Evolutionary conservation across 2,329 filamentous ascomycete species (phyloP).

Genomic region (Diatrype stigma): DNA sequence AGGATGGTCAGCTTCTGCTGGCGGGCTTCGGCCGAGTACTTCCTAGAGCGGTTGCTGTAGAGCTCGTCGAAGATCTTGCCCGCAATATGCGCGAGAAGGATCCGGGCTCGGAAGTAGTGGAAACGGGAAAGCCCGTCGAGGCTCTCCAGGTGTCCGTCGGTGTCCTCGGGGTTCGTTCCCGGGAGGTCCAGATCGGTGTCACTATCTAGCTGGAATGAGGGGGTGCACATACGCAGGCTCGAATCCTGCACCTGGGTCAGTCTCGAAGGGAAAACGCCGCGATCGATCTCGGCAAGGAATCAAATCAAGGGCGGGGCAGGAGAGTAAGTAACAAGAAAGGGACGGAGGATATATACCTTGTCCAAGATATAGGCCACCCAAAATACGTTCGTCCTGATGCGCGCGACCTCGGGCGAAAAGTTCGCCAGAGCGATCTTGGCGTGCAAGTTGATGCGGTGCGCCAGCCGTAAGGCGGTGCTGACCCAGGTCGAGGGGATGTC

Average conservation of each 20-base stretch:
- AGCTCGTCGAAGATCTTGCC: slow-evolving; percentile 38
- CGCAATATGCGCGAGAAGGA: slow-evolving; percentile 37
- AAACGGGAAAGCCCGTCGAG: slow-evolving; percentile 29
- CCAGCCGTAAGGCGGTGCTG: slow-evolving; percentile 34
- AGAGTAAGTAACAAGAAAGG: too few relatives aligned
- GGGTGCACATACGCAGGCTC: slow-evolving; percentile 31
- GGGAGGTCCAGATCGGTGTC: slow-evolving; percentile 39
- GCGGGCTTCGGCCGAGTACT: slow-evolving; percentile 22
- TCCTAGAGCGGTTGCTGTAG: slow-evolving; percentile 26
- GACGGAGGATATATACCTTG: slow-evolving; percentile 28
- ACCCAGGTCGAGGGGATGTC: slow-evolving; percentile 35
- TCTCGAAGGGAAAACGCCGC: background rate
- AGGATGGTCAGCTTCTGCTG: slow-evolving; percentile 22
- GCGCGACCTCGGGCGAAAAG: slow-evolving; percentile 25
- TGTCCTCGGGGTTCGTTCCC: slow-evolving; percentile 22
- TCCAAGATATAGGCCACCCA: slow-evolving; percentile 39
- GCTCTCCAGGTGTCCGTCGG: slow-evolving; percentile 30
- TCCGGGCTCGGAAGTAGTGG: slow-evolving; percentile 35
- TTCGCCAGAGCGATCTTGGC: slow-evolving; percentile 19
- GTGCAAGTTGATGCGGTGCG: slow-evolving; percentile 33
- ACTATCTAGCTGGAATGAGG: slow-evolving; percentile 34
- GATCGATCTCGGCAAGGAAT: too few relatives aligned
- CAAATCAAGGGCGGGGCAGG: too few relatives aligned
- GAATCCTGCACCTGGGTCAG: slow-evolving; percentile 26
- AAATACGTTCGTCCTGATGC: slow-evolving; percentile 34